Evolutionary conservation across 345 rosid species (phyloP).

Genomic region (Syzygium grande): DNA sequence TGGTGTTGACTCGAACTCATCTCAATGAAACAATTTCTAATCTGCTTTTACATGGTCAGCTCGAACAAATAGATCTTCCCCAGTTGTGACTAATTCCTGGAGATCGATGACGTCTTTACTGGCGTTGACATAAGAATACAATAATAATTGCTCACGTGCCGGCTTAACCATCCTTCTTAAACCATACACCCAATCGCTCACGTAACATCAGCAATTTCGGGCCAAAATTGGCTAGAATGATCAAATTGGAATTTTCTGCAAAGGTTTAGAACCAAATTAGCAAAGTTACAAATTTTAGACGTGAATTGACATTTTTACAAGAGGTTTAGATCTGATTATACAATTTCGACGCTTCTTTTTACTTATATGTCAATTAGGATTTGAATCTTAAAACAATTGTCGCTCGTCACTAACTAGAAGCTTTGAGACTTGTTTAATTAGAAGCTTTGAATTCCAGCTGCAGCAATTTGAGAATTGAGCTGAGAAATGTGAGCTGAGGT

Average conservation of each 20-base stretch:
- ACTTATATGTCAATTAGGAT: background rate
- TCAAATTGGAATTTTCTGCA: no score
- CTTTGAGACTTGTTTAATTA: background rate
- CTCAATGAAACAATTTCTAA: conserved; percentile 5
- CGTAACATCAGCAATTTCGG: no score
- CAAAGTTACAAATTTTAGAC: background rate
- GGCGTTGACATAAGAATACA: background rate
- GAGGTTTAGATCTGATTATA: background rate
- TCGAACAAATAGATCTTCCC: conserved; percentile 1
- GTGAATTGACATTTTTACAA: background rate
- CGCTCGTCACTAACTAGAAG: background rate
- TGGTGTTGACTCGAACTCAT: background rate
- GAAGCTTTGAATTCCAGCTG: background rate
- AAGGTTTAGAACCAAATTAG: background rate
- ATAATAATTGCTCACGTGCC: conserved; percentile 16
- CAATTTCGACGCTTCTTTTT: background rate
- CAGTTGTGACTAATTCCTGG: background rate
- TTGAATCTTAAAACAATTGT: background rate
- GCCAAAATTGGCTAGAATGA: no score
- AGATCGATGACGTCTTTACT: background rate
- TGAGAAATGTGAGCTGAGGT: background rate
- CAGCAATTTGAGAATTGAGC: background rate
- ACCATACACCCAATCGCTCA: background rate
- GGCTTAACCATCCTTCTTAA: background rate
- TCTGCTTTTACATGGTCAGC: background rate